Conservation (phyloP, 129 eudicot genomes). For the Glebionis coronaria region DNA sequence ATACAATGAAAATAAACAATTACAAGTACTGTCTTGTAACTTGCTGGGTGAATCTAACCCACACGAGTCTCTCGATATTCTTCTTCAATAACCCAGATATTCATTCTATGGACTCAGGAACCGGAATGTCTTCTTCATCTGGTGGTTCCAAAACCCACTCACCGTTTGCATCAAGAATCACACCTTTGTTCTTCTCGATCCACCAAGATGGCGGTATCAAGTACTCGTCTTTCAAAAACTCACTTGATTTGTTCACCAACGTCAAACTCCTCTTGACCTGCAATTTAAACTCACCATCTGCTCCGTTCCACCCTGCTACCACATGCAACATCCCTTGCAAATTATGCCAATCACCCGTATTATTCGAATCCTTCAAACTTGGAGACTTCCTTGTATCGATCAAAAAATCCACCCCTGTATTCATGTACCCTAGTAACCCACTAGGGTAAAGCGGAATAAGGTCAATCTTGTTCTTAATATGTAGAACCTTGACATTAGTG, state of each 20-base stretch:
- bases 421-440: conserved; percentile 51
- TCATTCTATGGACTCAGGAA: conserved; percentile 39
- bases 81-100: not conserved
- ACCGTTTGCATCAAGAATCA: conserved; percentile 58
- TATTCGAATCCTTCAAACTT: conserved; percentile 50
- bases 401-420: conserved; percentile 49
- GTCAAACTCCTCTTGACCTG: conserved; percentile 66
- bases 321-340: conserved; percentile 83
- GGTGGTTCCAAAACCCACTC: conserved; percentile 71
- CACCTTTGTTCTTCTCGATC: conserved; percentile 91
- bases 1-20: not conserved
- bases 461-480: conserved; percentile 69
- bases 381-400: conserved; percentile 76
- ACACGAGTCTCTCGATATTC: too few relatives aligned
- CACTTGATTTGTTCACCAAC: conserved; percentile 84
- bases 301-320: conserved; percentile 91
- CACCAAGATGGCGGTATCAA: conserved; percentile 90
- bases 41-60: too few relatives aligned
- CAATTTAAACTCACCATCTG: conserved; percentile 50
- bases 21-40: not conserved
- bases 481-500: conserved; percentile 64
- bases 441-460: conserved; percentile 75
- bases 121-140: conserved; percentile 61
- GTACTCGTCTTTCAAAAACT: conserved; percentile 71
- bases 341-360: conserved; percentile 76